Conservation (phyloP, 192 early-diverging fungal genomes). For the Mortierella alpina region DNA sequence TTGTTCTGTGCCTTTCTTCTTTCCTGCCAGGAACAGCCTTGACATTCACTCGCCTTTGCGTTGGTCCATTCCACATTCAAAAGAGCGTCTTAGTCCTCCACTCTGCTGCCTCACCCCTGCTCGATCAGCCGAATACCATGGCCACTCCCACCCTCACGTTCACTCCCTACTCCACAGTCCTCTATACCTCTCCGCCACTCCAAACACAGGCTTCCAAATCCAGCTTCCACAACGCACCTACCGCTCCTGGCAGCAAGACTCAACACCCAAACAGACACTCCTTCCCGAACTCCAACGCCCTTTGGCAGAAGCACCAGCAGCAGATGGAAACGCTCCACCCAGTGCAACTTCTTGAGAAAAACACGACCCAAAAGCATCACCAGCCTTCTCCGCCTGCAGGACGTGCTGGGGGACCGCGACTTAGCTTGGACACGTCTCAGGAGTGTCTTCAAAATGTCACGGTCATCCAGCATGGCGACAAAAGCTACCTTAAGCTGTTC, state of each 20-base stretch:
- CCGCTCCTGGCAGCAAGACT: background rate
- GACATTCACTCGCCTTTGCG: too few species aligned
- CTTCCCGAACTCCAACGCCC: slow-evolving; percentile 15
- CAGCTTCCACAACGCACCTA: background rate
- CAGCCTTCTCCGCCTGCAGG: background rate
- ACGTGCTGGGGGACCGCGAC: slow-evolving; percentile 14
- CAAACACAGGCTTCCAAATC: background rate
- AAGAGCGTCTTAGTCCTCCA: background rate
- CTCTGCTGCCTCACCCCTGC: background rate
- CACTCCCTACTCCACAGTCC: background rate
- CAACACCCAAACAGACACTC: slow-evolving; percentile 35
- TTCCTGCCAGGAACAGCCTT: too few species aligned
- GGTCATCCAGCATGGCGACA: slow-evolving; percentile 31
- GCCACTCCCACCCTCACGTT: background rate
- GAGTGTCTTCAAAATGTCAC: slow-evolving; percentile 30
- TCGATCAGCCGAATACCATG: background rate
- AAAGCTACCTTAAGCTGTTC: slow-evolving; percentile 48
- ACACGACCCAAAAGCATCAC: slow-evolving; percentile 9
- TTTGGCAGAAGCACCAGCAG: slow-evolving; percentile 44
- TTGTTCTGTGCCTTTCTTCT: too few species aligned
- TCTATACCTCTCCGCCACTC: background rate
- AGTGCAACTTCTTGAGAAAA: slow-evolving; percentile 7
- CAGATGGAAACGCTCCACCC: slow-evolving; percentile 19
- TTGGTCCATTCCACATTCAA: too few species aligned
- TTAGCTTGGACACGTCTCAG: slow-evolving; percentile 47